A percentile compares a stretch with the other conserved stretches of the same genome.
Evolutionary conservation across 23 red algal genomes (phyloP).

Genomic region (Gracilaria gracilis): DNA sequence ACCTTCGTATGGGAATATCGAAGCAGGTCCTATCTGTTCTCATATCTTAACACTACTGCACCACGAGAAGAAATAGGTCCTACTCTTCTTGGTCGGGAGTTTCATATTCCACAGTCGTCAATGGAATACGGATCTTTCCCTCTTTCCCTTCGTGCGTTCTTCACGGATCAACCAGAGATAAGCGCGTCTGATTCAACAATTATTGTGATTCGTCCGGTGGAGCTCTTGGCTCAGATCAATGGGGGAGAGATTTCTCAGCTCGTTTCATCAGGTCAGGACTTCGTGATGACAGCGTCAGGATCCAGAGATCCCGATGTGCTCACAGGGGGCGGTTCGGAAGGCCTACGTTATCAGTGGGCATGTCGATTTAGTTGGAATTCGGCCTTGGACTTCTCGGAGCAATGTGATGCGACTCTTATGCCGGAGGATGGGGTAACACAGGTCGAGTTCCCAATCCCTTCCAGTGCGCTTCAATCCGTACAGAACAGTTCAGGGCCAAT

Average conservation of each 20-base stretch:
- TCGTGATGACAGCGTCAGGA: constrained; percentile 31
- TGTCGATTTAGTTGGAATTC: constrained; percentile 49
- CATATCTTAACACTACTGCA: constrained; percentile 50
- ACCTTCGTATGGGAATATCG: constrained; percentile 65
- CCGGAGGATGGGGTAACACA: neutral
- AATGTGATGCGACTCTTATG: constrained; percentile 43
- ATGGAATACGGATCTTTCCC: constrained; percentile 64
- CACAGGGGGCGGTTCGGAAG: constrained; percentile 30
- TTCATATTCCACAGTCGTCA: constrained; percentile 62
- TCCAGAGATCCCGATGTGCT: constrained; percentile 70
- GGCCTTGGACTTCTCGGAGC: neutral
- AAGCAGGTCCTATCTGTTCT: constrained; percentile 39
- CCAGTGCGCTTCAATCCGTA: neutral
- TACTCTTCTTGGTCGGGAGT: constrained; percentile 66
- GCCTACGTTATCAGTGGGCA: constrained; percentile 62
- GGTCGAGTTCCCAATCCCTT: constrained; percentile 34
- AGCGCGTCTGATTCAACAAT: constrained; percentile 46
- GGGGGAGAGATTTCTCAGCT: constrained; percentile 34
- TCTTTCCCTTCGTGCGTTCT: constrained; percentile 47
- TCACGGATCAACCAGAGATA: constrained; percentile 58
- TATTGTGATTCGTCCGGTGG: constrained; percentile 51
- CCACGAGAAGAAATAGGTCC: constrained; percentile 41
- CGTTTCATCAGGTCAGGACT: constrained; percentile 37
- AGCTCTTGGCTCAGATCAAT: constrained; percentile 61
- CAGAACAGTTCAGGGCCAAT: constrained; percentile 36